Conservation (phyloP, 352 stramenopile genomes). For the Pythium scleroteichum region DNA sequence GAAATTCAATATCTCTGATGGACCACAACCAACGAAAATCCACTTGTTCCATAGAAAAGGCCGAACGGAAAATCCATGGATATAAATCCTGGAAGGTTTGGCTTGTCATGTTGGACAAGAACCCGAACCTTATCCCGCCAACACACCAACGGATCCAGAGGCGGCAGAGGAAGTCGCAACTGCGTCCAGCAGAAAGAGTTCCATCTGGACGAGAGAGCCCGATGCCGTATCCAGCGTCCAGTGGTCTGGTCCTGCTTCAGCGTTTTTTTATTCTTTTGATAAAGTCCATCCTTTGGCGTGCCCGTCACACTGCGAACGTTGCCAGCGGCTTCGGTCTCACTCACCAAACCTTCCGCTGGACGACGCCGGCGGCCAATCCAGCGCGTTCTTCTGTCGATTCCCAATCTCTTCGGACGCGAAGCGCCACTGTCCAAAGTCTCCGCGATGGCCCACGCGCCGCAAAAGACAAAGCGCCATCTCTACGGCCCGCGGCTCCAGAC, state of each 20-base stretch:
- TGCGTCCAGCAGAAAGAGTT: conserved; percentile 1
- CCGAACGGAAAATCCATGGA: too few relatives aligned
- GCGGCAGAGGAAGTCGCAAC: background rate
- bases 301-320: conserved; percentile 5
- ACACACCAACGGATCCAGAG: too few relatives aligned
- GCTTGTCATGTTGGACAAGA: too few relatives aligned
- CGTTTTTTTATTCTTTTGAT: background rate
- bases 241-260: background rate
- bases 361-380: conserved; percentile 4
- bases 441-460: background rate
- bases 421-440: too few relatives aligned
- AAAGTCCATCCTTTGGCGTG: background rate
- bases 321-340: background rate
- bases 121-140: too few relatives aligned
- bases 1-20: too few relatives aligned
- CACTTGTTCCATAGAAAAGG: too few relatives aligned
- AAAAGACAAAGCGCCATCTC: conserved; percentile 4
- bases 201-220: background rate
- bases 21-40: too few relatives aligned
- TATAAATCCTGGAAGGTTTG: too few relatives aligned
- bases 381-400: background rate
- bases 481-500: conserved; percentile 14
- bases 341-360: background rate
- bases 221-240: background rate
- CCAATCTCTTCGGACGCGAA: too few relatives aligned